Evolutionary conservation across 805 yeast species (phyloP), one percentile per base, ranked within the genome.

Genomic region (Lachancea sp.): DNA sequence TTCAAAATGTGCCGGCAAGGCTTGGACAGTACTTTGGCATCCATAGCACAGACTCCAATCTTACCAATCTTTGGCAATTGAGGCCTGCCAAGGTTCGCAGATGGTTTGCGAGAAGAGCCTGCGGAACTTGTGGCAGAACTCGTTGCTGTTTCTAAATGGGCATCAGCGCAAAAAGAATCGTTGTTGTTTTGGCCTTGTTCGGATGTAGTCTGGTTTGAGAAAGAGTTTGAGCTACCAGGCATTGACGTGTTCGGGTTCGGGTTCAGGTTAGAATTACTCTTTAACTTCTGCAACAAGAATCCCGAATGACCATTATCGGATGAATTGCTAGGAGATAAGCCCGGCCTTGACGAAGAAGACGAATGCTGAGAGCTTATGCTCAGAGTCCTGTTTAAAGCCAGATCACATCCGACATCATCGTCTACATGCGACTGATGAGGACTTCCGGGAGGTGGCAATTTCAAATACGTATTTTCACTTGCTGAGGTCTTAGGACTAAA

Each of bases 31-130:
- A 89, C 98, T 63, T 92, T 92, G 44, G 89, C 81, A 63, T 92
- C 99, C 97, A 92, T 89, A 8, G 99, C 99, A 66, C 99, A 92
- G 1, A 92, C 96, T 39, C 99, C 99, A 51, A 92, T 86, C 50
- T 86, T 89, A 29, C 98, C 97, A 48, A 89, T 77, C 49, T 74
- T 78, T 3, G 85, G 86, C 38, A 79, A 54, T 47, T 72, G 71
- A 3, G 79, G 48, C 30, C 53, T 55, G 2, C 40, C 26, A 8
- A 40, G 46, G 15, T 50, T 48, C 6, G 55, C 41, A 1, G 65
- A 58, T 2, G 60, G 46, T 31, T 51, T 59, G 29, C 63, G 48
- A 3, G 64, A 58, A 2, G 58, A 48, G 1, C 53, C 40, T 8
- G 50, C 48, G 3, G 62, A 55, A 28, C 50, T 56, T 19, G 52